phyloP scores from a whole-genome alignment of 2,329 filamentous ascomycete genomes.

The Rutstroemia sp. region DNA sequence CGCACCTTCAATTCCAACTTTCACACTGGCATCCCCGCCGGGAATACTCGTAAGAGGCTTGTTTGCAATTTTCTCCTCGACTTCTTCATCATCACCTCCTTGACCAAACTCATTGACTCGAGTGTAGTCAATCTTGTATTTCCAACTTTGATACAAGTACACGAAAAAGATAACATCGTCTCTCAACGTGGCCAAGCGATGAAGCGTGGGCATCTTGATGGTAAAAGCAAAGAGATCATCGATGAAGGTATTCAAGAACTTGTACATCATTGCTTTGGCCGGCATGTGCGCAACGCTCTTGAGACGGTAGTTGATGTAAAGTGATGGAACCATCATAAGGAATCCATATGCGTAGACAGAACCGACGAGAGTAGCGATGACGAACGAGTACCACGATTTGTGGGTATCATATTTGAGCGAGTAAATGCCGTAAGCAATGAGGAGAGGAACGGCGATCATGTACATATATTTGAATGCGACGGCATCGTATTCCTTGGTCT shows the following conservation, averaged over 20 bases:
- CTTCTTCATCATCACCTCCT: conserved; percentile 82
- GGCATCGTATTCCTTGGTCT: conserved; percentile 97
- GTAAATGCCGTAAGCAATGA: conserved; percentile 85
- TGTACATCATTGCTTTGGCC: conserved; percentile 92
- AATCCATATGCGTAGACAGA: conserved; percentile 98
- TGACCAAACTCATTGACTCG: conserved; percentile 98
- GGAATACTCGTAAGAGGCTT: conserved; percentile 26
- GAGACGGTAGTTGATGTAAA: conserved; percentile 98
- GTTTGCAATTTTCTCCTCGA: conserved; percentile 41
- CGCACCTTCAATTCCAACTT: conserved; percentile 28
- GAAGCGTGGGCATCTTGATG: conserved; percentile 96
- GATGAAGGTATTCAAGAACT: conserved; percentile 98
- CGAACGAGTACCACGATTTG: conserved; percentile 97
- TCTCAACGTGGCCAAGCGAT: conserved; percentile 82
- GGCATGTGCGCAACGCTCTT: conserved; percentile 97
- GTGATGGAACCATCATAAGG: conserved; percentile 94
- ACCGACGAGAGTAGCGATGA: conserved; percentile 90
- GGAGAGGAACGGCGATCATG: conserved; percentile 78
- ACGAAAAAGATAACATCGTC: conserved; percentile 99
- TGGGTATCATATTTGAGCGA: conserved; percentile 87
- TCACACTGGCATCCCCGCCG: conserved; percentile 16
- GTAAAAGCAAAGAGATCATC: conserved; percentile 98
- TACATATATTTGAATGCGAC: conserved; percentile 98
- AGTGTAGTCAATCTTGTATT: conserved; percentile 84
- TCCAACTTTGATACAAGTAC: conserved; percentile 90